Evolutionary conservation across 2,329 filamentous ascomycete species (phyloP).

Genomic region (Lasiodiplodia gonubiensis): DNA sequence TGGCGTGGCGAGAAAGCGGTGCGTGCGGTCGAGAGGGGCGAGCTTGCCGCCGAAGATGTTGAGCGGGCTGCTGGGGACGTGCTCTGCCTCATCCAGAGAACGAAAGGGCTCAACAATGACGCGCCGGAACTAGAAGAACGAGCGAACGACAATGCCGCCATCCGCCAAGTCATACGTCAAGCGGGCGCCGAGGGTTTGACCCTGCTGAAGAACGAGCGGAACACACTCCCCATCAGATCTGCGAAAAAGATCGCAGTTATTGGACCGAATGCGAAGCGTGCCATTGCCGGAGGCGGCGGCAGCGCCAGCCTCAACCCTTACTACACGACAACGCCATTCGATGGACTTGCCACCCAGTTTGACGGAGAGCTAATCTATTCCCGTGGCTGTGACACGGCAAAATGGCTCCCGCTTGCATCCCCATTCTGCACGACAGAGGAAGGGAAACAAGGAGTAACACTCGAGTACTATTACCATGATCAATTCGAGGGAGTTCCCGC

Average conservation of each 20-base stretch:
- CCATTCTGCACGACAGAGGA: conserved; percentile 62
- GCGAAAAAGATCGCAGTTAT: conserved; percentile 68
- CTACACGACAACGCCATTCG: conserved; percentile 68
- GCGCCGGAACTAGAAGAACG: conserved; percentile 62
- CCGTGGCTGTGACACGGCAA: conserved; percentile 67
- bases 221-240: conserved; percentile 63
- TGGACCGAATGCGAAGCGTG: conserved; percentile 69
- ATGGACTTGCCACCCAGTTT: conserved; percentile 38
- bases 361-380: conserved; percentile 61
- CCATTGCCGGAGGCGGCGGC: conserved; percentile 71
- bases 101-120: conserved; percentile 66
- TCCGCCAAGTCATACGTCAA: conserved; percentile 64
- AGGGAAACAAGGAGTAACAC: conserved; percentile 65
- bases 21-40: conserved; percentile 42
- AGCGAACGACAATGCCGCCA: conserved; percentile 60
- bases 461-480: conserved; percentile 70
- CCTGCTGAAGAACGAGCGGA: conserved; percentile 67
- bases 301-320: conserved; percentile 73
- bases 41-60: conserved; percentile 56
- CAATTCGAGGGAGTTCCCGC: conserved; percentile 64
- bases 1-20: conserved; percentile 47
- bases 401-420: conserved; percentile 69
- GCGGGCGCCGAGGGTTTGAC: conserved; percentile 68
- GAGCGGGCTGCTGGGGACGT: conserved; percentile 58
- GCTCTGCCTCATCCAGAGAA: conserved; percentile 66